These are phyloP conservation scores for Phytopythium cucurbitacearum DNA, from an alignment of 352 stramenopile genomes.

Conservation along the genomic window DNA sequence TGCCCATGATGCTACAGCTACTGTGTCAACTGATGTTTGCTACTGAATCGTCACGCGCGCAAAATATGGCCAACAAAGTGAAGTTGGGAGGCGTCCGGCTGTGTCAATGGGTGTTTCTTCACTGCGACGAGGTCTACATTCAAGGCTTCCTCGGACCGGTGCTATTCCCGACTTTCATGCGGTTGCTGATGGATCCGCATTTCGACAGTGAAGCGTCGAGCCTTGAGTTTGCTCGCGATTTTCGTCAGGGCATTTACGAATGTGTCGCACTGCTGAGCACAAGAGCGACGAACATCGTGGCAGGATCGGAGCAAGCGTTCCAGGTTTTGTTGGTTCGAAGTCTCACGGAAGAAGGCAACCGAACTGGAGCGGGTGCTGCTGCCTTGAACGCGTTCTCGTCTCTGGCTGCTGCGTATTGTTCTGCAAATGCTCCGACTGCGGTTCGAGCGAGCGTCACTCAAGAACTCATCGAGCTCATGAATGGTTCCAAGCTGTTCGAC, in stretches of 20 bases:
- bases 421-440: conserved; percentile 9
- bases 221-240: conserved; percentile 40
- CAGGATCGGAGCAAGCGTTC: conserved; percentile 56
- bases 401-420: conserved; percentile 37
- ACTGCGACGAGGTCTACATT: conserved; percentile 36
- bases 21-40: conserved; percentile 79
- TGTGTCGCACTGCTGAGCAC: conserved; percentile 37
- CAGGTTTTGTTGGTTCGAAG: conserved; percentile 69
- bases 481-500: conserved; percentile 60
- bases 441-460: conserved; percentile 35
- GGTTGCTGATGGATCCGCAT: conserved; percentile 57
- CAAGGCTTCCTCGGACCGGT: conserved; percentile 57
- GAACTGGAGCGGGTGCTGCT: conserved; percentile 43
- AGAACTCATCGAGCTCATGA: conserved; percentile 51
- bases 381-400: conserved; percentile 63
- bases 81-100: conserved; percentile 54
- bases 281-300: conserved; percentile 35
- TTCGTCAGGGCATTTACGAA: conserved; percentile 64
- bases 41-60: conserved; percentile 34
- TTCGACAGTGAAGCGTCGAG: conserved; percentile 41
- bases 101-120: conserved; percentile 57
- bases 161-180: conserved; percentile 59
- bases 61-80: conserved; percentile 53
- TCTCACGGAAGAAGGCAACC: conserved; percentile 46
- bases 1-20: conserved; percentile 64